Base-by-base conservation (phyloP, 108 stramenopile genomes). In the Nitzschia sp. region DNA sequence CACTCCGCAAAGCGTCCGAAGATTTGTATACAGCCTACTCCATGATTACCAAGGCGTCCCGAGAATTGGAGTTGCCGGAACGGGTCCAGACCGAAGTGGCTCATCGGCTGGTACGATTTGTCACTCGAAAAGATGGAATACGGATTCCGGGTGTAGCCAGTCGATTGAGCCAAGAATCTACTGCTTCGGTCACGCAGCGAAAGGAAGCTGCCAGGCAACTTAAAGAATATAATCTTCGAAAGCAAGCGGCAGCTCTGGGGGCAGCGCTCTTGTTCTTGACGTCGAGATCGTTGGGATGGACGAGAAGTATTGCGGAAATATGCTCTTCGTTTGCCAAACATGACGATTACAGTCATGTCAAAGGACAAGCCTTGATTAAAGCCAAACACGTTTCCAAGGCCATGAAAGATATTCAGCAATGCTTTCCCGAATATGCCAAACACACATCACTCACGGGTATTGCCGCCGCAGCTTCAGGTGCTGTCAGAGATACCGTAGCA, bases 341-440 rank as follows among this genome's bases (percentile, higher is more conserved):
- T 18, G 29, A 51, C 30, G 35, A 64, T 64, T 15, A 48, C 29
- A 32, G 29, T 23, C 25, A 46, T 17, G 36, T 3, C 3, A 54
- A 34, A 2, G 47, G 30, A 0, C 46, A 25, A 17, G 15, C 48
- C 8, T 68, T 72, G 21, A 75, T 86, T 60, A 83, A 83, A 66
- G 32, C 66, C 17, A 86, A 83, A 45, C 85, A 86, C 46, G 82
- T 82, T 30, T 74, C 70, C n/a, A 27, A 46, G 11, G 85, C 85
- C n/a, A 83, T 86, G 38, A 75, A 72, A 6, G 85, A 86, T 54
- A 74, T 86, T 23, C 68, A 74, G 33, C 18, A 64, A 1, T 46
- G 66, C 17, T 81, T 86, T 54, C 85, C 85, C 35, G 82, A 83
- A 31, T 78, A 81, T 69, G 51, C 45, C 18, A 27, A 47, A 35